A percentile compares a stretch with the other conserved stretches of the same genome.
Conservation (phyloP, 2,329 filamentous ascomycete genomes). For the Peltaster fructicola region DNA sequence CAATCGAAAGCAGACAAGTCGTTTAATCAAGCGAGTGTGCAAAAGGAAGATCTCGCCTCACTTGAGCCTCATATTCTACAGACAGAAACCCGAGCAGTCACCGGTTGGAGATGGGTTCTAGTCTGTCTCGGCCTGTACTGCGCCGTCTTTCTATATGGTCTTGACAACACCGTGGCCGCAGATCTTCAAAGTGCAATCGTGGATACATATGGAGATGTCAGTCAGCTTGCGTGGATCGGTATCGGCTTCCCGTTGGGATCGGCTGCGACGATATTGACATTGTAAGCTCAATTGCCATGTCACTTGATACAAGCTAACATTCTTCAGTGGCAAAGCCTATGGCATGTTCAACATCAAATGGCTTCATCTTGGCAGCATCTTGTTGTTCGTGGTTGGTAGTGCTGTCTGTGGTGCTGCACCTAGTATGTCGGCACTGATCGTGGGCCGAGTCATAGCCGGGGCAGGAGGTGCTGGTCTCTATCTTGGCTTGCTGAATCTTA, state of each 20-base stretch:
- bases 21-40: too few relatives aligned
- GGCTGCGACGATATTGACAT: constrained; percentile 9
- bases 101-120: too few relatives aligned
- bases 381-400: constrained; percentile 14
- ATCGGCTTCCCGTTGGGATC: constrained; percentile 13
- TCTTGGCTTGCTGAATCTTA: constrained; percentile 8
- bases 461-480: constrained; percentile 17
- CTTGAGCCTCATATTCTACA: too few relatives aligned
- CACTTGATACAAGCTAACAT: too few relatives aligned
- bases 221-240: constrained; percentile 16
- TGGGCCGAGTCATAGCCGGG: constrained; percentile 17
- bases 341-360: constrained; percentile 13
- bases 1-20: too few relatives aligned
- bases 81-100: too few relatives aligned
- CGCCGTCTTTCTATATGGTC: too few relatives aligned
- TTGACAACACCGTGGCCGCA: constrained; percentile 3
- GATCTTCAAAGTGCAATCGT: constrained; percentile 2
- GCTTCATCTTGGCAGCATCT: constrained; percentile 9
- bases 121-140: too few relatives aligned
- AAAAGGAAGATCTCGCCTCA: too few relatives aligned
- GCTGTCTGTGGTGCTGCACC: constrained; percentile 19
- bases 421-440: constrained; percentile 14
- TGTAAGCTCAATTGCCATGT: too few relatives aligned
- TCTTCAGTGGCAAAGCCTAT: constrained; percentile 12
- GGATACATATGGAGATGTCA: constrained; percentile 12